Evolutionary conservation across 2,329 filamentous ascomycete genomes (phyloP).

Genomic region (Fusarium xyrophilum): DNA sequence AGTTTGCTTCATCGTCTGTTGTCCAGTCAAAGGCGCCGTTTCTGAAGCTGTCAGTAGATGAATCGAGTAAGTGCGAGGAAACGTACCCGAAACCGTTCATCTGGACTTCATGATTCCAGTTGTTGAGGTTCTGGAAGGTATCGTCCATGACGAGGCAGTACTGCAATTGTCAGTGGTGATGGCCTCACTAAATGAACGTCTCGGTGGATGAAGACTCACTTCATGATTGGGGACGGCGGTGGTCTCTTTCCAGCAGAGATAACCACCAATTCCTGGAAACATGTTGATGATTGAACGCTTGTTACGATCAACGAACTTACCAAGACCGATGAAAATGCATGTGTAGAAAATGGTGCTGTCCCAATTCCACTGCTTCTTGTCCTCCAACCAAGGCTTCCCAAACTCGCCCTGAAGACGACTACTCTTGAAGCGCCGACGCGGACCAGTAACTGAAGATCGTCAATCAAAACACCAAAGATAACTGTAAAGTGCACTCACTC

Average conservation of each 20-base stretch:
- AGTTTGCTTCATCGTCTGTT: slow-evolving; percentile 54
- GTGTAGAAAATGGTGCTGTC: slow-evolving; percentile 41
- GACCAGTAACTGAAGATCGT: not conserved
- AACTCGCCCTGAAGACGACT: slow-evolving; percentile 37
- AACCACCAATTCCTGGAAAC: slow-evolving; percentile 22
- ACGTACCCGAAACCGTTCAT: slow-evolving; percentile 50
- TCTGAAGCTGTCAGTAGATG: slow-evolving; percentile 6
- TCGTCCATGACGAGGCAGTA: slow-evolving; percentile 40
- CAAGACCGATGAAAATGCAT: slow-evolving; percentile 32
- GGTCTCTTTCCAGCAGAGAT: slow-evolving; percentile 33
- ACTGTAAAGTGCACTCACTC: not conserved
- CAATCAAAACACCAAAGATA: not conserved
- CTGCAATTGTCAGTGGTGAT: slow-evolving; percentile 10
- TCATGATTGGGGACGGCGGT: slow-evolving; percentile 28
- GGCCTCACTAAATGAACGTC: not conserved
- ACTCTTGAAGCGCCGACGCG: slow-evolving; percentile 45
- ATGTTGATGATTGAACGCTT: not conserved
- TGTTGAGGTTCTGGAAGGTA: slow-evolving; percentile 42
- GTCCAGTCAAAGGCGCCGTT: slow-evolving; percentile 60
- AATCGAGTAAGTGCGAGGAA: too few relatives aligned
- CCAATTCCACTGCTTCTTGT: slow-evolving; percentile 35
- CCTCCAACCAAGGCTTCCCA: slow-evolving; percentile 39
- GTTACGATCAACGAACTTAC: not conserved
- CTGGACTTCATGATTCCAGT: slow-evolving; percentile 56
- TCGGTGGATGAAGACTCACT: not conserved